Conservation (phyloP, 768 basidiomycete species). For the Pleurotus ostreatus region DNA sequence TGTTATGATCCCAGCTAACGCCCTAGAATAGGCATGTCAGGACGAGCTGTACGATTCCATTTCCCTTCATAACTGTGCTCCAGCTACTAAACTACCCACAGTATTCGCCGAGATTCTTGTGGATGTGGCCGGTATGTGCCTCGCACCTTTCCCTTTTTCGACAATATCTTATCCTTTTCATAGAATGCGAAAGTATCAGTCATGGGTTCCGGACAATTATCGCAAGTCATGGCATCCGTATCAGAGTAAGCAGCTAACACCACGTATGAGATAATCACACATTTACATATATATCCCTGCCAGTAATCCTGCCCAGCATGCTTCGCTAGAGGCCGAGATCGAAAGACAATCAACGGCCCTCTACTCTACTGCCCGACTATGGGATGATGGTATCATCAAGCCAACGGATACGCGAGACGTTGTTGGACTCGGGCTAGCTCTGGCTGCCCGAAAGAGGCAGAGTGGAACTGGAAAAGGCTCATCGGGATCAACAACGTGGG, state of each 20-base stretch:
- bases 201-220: constrained; percentile 92
- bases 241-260: constrained; percentile 53
- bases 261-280: neutral
- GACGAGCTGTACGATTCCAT: constrained; percentile 68
- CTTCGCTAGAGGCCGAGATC: constrained; percentile 72
- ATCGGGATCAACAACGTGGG: constrained; percentile 56
- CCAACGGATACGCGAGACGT: constrained; percentile 88
- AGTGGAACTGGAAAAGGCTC: constrained; percentile 11
- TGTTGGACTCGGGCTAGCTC: constrained; percentile 80
- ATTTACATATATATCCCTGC: neutral
- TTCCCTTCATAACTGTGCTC: neutral
- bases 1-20: constrained; percentile 13
- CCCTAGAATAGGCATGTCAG: constrained; percentile 72
- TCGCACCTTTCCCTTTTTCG: neutral
- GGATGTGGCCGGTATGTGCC: constrained; percentile 92
- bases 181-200: constrained; percentile 92
- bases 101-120: constrained; percentile 93
- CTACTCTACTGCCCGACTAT: constrained; percentile 89
- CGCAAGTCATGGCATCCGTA: constrained; percentile 88
- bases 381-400: constrained; percentile 91
- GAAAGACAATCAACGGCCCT: constrained; percentile 84
- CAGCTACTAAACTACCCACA: constrained; percentile 21
- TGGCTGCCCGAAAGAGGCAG: constrained; percentile 51
- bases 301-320: constrained; percentile 79
- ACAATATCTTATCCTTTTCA: constrained; percentile 8